Evolutionary conservation across 306 rosid genomes (phyloP).

Genomic region (Pyrus bretschneideri): DNA sequence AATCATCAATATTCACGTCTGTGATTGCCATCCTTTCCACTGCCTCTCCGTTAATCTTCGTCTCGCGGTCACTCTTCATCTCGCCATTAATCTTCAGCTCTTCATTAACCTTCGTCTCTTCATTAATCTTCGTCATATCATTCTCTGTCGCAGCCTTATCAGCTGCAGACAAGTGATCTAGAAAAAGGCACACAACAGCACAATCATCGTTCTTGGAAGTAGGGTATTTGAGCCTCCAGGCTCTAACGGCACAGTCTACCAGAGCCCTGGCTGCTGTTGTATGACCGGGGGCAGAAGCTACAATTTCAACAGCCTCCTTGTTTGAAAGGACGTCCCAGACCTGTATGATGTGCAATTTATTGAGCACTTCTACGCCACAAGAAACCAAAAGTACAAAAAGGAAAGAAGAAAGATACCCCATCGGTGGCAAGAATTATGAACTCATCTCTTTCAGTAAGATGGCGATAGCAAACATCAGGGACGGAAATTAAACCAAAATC

Average conservation of each 20-base stretch:
- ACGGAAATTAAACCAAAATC: constrained; percentile 51
- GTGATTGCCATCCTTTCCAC: constrained; percentile 12
- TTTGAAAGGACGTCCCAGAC: constrained; percentile 58
- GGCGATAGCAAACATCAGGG: constrained; percentile 42
- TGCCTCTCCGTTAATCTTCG: constrained; percentile 5
- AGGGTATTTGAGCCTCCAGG: constrained; percentile 55
- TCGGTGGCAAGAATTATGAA: constrained; percentile 50
- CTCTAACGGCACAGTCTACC: constrained; percentile 42
- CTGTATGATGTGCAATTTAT: constrained; percentile 13
- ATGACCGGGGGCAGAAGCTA: constrained; percentile 45
- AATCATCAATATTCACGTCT: not conserved
- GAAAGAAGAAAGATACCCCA: constrained; percentile 38
- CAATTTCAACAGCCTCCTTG: constrained; percentile 48
- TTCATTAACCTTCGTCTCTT: not conserved
- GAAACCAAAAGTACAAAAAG: not conserved
- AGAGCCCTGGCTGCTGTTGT: constrained; percentile 51
- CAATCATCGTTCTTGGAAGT: constrained; percentile 57
- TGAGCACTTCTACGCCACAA: not conserved
- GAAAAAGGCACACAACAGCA: constrained; percentile 53
- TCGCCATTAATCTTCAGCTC: not conserved
- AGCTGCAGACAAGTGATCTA: constrained; percentile 18
- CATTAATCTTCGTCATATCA: not conserved
- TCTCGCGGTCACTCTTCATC: not conserved
- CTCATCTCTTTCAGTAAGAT: constrained; percentile 34
- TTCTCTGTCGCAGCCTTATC: constrained; percentile 7